Conservation (phyloP, 2,329 filamentous ascomycete genomes). For the Fusarium dlaminii region DNA sequence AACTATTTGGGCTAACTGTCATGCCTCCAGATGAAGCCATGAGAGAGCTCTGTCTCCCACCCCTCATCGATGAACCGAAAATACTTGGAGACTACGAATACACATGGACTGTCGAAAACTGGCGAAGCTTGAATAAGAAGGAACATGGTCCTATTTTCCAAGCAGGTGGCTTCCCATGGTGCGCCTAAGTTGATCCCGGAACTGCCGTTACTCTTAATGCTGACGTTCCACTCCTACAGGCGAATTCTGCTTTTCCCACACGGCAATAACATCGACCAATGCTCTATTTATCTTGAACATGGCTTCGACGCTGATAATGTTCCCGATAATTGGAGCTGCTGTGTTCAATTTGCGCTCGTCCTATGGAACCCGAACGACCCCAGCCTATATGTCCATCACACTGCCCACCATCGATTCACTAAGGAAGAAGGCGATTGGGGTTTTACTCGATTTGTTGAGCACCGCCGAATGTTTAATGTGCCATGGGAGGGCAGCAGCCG, state of each 20-base stretch:
- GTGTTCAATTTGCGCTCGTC: constrained; percentile 93
- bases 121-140: constrained; percentile 79
- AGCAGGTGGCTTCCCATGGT: constrained; percentile 90
- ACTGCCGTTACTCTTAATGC: constrained; percentile 42
- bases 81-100: constrained; percentile 77
- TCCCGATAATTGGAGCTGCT: constrained; percentile 95
- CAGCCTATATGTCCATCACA: constrained; percentile 81
- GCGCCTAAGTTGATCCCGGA: constrained; percentile 30
- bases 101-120: constrained; percentile 90
- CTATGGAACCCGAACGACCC: constrained; percentile 95
- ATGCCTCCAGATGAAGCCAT: constrained; percentile 77
- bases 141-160: constrained; percentile 90
- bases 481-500: constrained; percentile 75
- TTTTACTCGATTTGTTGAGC: constrained; percentile 94
- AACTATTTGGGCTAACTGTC: constrained; percentile 32
- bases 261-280: constrained; percentile 93
- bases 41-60: constrained; percentile 79
- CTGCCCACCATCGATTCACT: constrained; percentile 94
- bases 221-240: constrained; percentile 59
- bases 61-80: constrained; percentile 78
- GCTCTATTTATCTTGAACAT: constrained; percentile 96
- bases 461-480: constrained; percentile 83
- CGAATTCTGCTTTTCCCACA: constrained; percentile 94
- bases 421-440: constrained; percentile 98
- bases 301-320: constrained; percentile 80